Evolutionary conservation across 176 grass and related monocot genomes (phyloP), one percentile per base, ranked within the genome.

Genomic region (Aegilops longissima): DNA sequence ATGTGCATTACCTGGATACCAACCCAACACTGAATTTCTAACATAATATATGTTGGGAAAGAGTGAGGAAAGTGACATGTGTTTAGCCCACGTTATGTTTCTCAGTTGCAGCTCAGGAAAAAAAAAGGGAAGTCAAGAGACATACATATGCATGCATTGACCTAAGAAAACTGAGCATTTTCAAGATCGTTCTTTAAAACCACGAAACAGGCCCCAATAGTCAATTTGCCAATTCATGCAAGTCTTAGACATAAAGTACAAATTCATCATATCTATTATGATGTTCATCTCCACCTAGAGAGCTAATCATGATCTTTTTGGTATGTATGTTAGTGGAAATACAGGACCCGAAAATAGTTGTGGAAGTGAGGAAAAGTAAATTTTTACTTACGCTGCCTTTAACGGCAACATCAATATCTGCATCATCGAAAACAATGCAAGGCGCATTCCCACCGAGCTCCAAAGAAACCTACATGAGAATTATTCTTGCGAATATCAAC

Each of bases 401-500:
- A 66, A 99, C 87, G 81, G 97, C 94, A 83, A 96, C 90, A 87
- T 96, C 94, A 64, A 99, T 89, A 79, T 99, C 97, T 18, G 97
- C 97, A 91, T 99, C 97, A 91, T 99, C 92, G 1, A 99, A 96
- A 82, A 96, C 83, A 86, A 99, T 99, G 87, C 97, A 99, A 77
- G 97, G 97, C 65, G 97, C 97, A 89, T 99, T 99, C 36, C 97
- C 97, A 88, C 97, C 97, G 61, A 99, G 97, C 88, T 99, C 97
- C 92, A 99, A 91, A 12, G 97, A 99, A 38, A 99, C 23, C 97
- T 99, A 77, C 56, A 95, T 58, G 51, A 85, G 35, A 84, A 75
- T 83, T 49, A 49, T 87, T 78, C 39, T 72, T 77, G 56, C 79
- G n/a, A 91, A 73, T 36, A 81, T 58, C 40, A 80, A 47, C 36